These are phyloP conservation scores for Lanmaoa rubissima DNA, from an alignment of 768 basidiomycete genomes.

Conservation along the genomic window DNA sequence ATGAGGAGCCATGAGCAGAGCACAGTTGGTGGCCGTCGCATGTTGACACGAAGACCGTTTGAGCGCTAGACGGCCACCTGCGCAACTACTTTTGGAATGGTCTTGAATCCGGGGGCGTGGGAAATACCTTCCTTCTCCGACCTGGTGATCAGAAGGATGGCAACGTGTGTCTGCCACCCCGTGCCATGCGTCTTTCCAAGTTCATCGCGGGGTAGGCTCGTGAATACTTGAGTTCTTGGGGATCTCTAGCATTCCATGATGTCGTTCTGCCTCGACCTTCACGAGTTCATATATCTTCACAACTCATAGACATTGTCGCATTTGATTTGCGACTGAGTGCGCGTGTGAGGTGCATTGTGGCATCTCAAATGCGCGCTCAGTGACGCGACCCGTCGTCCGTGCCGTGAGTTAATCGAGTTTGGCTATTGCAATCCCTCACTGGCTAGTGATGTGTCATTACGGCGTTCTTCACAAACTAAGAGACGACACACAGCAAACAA, in stretches of 20 bases:
- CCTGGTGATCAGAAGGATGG: too few species aligned
- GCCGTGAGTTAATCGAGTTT: constrained; percentile 35
- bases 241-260: constrained; percentile 27
- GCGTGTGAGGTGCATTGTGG: too few species aligned
- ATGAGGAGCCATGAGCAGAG: constrained; percentile 19
- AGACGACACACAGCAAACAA: constrained; percentile 22
- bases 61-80: background rate
- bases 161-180: too few species aligned
- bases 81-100: background rate
- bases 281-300: constrained; percentile 28
- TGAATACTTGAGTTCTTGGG: constrained; percentile 2
- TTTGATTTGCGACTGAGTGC: constrained; percentile 21
- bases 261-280: constrained; percentile 25
- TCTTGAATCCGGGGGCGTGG: constrained; percentile 5
- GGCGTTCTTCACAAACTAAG: constrained; percentile 27
- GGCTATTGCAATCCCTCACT: constrained; percentile 31
- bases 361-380: constrained; percentile 28
- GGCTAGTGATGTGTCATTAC: constrained; percentile 27
- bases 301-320: constrained; percentile 30
- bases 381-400: constrained; percentile 25
- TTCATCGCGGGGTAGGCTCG: too few species aligned
- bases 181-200: too few species aligned
- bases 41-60: constrained; percentile 11
- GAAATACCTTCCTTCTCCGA: constrained; percentile 4
- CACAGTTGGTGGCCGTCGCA: constrained; percentile 21